Evolutionary conservation across 129 eudicot genomes (phyloP), one percentile per base, ranked within the genome.

Genomic region (Kitagawia praeruptora): DNA sequence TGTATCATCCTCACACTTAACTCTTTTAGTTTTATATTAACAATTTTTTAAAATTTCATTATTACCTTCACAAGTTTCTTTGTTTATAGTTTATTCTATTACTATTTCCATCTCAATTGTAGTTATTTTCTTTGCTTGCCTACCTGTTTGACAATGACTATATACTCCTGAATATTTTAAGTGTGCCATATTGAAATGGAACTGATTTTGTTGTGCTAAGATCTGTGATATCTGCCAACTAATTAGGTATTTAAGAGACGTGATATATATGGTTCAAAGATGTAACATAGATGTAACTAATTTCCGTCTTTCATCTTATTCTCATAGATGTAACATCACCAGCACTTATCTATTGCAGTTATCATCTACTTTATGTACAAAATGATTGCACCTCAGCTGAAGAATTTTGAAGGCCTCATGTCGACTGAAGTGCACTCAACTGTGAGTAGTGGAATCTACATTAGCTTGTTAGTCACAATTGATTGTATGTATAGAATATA

Each of bases 371-470:
- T 2, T 39, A 19, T 40, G 44, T 3, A 31, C n/a, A 46, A 40
- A 21, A 91, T 93, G 98, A 86, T 93, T 76, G 78, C 86, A 38
- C 97, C 98, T 82, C 91, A 83, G 86, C 49, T 89, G 84, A 91
- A 89, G 89, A 93, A 93, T 77, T 87, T 91, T 77, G 94, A 91
- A 82, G 98, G 98, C 71, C 91, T 93, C 58, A 45, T 89, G 63
- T 87, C 93, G 37, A 89, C 91, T 7, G 85, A 85, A 85, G 86
- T 84, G 53, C 85, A 80, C 75, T 75, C 82, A 93, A 91, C 86
- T 41, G 83, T 41, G 81, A 84, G 79, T 23, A 37, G 77, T n/a
- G 71, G 44, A 31, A 73, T 73, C 37, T 14, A 42, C 0, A n/a
- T 42, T 21, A 27, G 21, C 77, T 69, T 80, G 8, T 13, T 46